Evolutionary conservation across 164 flowering plant species (phyloP), one percentile per base, ranked within the genome.

Genomic region (Nelumbo lutea): DNA sequence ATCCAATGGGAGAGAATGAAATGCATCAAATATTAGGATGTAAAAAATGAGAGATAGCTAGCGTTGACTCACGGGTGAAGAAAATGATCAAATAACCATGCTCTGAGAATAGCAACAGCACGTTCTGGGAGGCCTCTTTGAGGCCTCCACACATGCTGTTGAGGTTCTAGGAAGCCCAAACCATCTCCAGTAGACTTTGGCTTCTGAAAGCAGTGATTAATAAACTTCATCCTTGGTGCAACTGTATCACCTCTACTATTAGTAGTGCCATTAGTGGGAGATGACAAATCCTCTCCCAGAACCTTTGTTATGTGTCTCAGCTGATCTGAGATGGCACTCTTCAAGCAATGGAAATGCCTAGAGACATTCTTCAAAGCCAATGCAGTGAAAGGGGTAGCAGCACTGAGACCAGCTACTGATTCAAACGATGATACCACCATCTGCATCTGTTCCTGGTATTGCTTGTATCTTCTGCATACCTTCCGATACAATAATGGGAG

Each of bases 51-150:
- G 60, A 59, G 70, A 66, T 64, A 59, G 62, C 64, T 46, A 51
- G 40, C 68, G 39, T 52, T 57, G n/a, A 68, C 86, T 83, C 67
- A 94, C 98, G 98, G 98, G 72, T 94, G 98, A 77, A 94, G 96
- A 76, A 94, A 94, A 80, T 94, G 97, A 67, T 94, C 98, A 68
- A 91, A 94, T 10, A 91, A 79, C 98, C 98, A 94, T 7, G 98
- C 92, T 70, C 91, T 79, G 9, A 91, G 86, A 70, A 94, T 74
- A 15, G 96, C 78, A 65, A 94, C 96, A 0, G 98, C 75, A 41
- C 91, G 91, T 70, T 94, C 98, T 0, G 98, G 98, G 42, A 94
- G 86, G 71, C 98, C 98, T 77, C 98, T 72, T 61, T 94, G 98
- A 60, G 97, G 96, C 81, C 96, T 80, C 98, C 96, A 94, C 50